A percentile compares a stretch with the other conserved stretches of the same genome.
phyloP scores from a whole-genome alignment of 306 rosid species.

The Lupinus albus region DNA sequence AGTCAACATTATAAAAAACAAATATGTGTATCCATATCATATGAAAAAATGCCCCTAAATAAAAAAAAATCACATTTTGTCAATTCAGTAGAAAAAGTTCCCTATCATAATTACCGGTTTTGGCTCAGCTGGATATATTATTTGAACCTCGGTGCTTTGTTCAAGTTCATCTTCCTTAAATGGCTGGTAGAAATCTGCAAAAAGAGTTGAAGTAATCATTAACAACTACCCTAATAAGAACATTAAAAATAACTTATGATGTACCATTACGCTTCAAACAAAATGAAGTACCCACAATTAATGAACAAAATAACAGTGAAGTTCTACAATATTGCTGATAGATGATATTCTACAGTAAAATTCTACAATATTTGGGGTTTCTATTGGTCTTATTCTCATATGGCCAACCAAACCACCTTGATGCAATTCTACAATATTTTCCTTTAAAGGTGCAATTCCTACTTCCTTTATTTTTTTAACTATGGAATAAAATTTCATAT shows the following conservation, averaged over 20 bases:
- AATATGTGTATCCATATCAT: not conserved
- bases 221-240: slow-evolving; percentile 13
- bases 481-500: slow-evolving; percentile 12
- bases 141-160: slow-evolving; percentile 85
- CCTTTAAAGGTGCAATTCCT: not conserved
- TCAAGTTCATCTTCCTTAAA: slow-evolving; percentile 84
- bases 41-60: slow-evolving; percentile 9
- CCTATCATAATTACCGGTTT: slow-evolving; percentile 63
- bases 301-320: slow-evolving; percentile 18
- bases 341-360: too few relatives aligned
- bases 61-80: slow-evolving; percentile 6
- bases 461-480: not conserved
- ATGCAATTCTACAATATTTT: not conserved
- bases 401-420: not conserved
- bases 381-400: not conserved
- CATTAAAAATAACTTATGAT: slow-evolving; percentile 18
- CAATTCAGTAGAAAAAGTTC: not conserved
- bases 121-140: slow-evolving; percentile 68
- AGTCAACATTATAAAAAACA: slow-evolving; percentile 19
- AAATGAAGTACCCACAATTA: slow-evolving; percentile 11
- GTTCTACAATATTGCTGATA: too few relatives aligned
- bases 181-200: slow-evolving; percentile 80
- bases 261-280: slow-evolving; percentile 10
- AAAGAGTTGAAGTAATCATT: slow-evolving; percentile 26
- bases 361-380: too few relatives aligned